Evolutionary conservation across 495 filamentous ascomycete species (phyloP).

Genomic region (Penicillium mononematosum): DNA sequence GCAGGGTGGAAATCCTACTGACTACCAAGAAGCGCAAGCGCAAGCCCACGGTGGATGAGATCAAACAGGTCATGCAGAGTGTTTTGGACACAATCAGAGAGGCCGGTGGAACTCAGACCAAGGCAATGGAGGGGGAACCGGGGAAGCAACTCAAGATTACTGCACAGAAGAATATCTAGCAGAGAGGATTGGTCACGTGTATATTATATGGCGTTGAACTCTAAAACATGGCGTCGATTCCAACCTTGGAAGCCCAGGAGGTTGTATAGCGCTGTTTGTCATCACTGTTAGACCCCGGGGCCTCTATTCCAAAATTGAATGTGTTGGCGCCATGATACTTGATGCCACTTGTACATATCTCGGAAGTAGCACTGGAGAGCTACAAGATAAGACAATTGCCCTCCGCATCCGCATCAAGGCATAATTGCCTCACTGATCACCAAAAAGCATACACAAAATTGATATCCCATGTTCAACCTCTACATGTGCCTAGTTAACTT

Average conservation of each 20-base stretch:
- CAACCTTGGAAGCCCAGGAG: too few species aligned
- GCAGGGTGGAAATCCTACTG: conserved; percentile 61
- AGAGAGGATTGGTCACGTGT: background rate
- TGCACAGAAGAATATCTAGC: conserved; percentile 37
- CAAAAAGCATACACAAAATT: background rate
- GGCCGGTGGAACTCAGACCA: conserved; percentile 38
- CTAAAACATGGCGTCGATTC: background rate
- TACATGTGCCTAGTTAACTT: background rate
- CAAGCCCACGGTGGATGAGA: conserved; percentile 41
- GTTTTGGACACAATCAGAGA: conserved; percentile 37
- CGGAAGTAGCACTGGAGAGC: background rate
- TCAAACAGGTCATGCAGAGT: conserved; percentile 41
- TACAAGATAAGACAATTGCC: background rate
- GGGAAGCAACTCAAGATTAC: conserved; percentile 40
- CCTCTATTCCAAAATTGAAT: background rate
- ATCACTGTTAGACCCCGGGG: background rate
- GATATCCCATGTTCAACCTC: background rate
- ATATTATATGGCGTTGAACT: conserved; percentile 5
- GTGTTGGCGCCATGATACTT: background rate
- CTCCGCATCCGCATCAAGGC: background rate
- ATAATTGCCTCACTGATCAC: background rate
- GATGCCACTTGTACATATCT: background rate
- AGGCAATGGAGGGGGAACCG: conserved; percentile 44
- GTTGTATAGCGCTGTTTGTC: background rate
- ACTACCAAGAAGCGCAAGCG: conserved; percentile 47